Base-by-base conservation (phyloP, 2,329 filamentous ascomycete genomes). In the Ascochyta viciae-villosae region DNA sequence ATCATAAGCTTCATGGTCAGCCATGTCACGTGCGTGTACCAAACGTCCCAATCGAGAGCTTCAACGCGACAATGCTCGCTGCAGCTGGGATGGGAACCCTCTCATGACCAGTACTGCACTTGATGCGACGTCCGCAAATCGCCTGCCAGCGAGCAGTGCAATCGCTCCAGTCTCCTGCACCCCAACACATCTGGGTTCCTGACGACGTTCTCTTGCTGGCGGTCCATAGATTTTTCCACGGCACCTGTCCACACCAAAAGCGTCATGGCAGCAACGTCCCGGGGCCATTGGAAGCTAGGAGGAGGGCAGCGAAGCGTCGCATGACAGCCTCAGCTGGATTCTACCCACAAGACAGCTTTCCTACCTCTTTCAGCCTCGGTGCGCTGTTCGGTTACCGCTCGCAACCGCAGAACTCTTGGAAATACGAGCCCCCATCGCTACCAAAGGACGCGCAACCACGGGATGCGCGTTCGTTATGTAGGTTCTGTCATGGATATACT, bases 221-320 rank as follows among this genome's bases (percentile, higher is more conserved):
- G 3, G 84, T 86, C 62, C 62, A 74, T 58, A 78, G 80, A 23
- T 86, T 85, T 72, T 75, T 78, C 49, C 80, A 77, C 40, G 79
- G 77, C 57, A 74, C 74, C 54, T 77, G 75, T 60, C 68, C 74
- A 37, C 78, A 80, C 56, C 78, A 79, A 61, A 73, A 74, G 66
- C 81, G 85, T 60, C 77, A 85, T 81, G 85, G 83, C 62, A 87
- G 85, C 76, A 80, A 80, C 61, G 82, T 86, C 3, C 86, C 86
- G 10, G 86, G 86, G 2, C 86, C 86, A 66, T 76, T 88, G 75
- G 86, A 88, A 73, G 85, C 85, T 41, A 80, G 82, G 58, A 79
- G 81, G 66, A 78, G 86, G 48, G 76, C 82, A 41, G 77, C 83
- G 3, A 86, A 80, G 71, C 78, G 86, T 50, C 79, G 81, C 49